Base-by-base conservation (phyloP, 2,329 filamentous ascomycete species). In the Fusarium keratoplasticum region DNA sequence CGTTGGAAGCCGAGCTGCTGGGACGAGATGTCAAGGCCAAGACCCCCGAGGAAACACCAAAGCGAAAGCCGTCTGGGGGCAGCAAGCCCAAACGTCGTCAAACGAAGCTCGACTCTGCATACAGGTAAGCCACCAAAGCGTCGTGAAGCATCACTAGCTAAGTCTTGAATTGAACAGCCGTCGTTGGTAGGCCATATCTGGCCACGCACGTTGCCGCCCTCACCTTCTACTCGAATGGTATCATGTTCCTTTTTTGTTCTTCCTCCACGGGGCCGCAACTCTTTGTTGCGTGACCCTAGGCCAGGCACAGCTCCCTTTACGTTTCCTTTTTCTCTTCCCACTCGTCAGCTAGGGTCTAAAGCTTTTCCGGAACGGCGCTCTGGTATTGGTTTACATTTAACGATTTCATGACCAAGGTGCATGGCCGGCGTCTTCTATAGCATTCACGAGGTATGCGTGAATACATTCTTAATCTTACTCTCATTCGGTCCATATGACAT, bases 1-100 rank as follows among this genome's bases (percentile, higher is more conserved):
- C 81, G 8, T 69, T 84, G 11, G 83, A 84, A 68, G 82, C 82
- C 3, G 83, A 84, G 62, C 79, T 84, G 2, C 72, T 84, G 1
- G 83, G 83, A 36, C 77, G 80, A 13, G 76, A 82, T 14, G 68
- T 71, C 7, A 83, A 81, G 67, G 75, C 77, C 18, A 81, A 78
- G 65, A 78, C 78, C 14, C 72, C 77, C 0, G 77, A 79, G 22
- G 78, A 78, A 36, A 66, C 71, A 6, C 69, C 64, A 22, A 74
- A 68, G 27, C 64, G 70, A 44, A 79, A 76, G 38, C 69, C 74
- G 8, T 71, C 72, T 11, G 74, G 77, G 40, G 67, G 66, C 18
- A 70, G 73, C 13, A 81, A 77, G 52, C 75, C 76, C 11, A 81
- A 79, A 58, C 81, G 81, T 42, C 82, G 82, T 29, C 80, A 79